These are phyloP conservation scores for Obelidium mucronatum DNA, from an alignment of 192 early-diverging fungal species.

Conservation along the genomic window DNA sequence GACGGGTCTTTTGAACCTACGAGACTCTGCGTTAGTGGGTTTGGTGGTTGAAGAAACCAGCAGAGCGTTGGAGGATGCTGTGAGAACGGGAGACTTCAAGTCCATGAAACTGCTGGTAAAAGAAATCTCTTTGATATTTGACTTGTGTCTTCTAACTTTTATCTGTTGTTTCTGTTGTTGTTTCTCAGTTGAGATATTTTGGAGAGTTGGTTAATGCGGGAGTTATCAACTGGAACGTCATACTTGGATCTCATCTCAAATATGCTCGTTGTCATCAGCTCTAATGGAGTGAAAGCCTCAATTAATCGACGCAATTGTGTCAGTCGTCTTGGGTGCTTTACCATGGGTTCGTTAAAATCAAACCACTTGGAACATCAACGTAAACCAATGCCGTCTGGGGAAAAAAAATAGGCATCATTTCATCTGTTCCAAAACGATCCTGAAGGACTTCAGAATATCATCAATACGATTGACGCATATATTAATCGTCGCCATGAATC, in stretches of 20 bases:
- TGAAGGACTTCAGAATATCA: slow-evolving; percentile 47
- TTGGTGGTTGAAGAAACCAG: slow-evolving; percentile 69
- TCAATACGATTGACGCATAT: slow-evolving; percentile 41
- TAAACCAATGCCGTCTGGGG: too few species aligned
- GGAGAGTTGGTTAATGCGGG: slow-evolving; percentile 80
- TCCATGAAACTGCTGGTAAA: too few species aligned
- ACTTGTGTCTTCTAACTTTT: too few species aligned
- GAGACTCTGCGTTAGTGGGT: slow-evolving; percentile 66
- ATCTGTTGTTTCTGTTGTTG: too few species aligned
- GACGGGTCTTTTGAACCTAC: slow-evolving; percentile 82
- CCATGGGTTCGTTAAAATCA: slow-evolving; percentile 69
- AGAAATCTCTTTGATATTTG: too few species aligned
- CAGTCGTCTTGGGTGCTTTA: slow-evolving; percentile 75
- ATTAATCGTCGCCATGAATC: slow-evolving; percentile 40
- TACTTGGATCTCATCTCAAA: slow-evolving; percentile 70
- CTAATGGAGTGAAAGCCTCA: slow-evolving; percentile 56
- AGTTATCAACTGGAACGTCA: slow-evolving; percentile 71
- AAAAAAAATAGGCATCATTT: slow-evolving; percentile 28
- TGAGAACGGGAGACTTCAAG: slow-evolving; percentile 50
- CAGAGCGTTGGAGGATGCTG: slow-evolving; percentile 59
- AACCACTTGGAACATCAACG: neutral
- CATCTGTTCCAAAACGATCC: slow-evolving; percentile 59
- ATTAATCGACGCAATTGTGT: slow-evolving; percentile 75
- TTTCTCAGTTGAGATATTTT: slow-evolving; percentile 76
- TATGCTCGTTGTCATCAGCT: slow-evolving; percentile 58